Conservation (phyloP, 352 stramenopile genomes). For the Phytophthora hybrid region DNA sequence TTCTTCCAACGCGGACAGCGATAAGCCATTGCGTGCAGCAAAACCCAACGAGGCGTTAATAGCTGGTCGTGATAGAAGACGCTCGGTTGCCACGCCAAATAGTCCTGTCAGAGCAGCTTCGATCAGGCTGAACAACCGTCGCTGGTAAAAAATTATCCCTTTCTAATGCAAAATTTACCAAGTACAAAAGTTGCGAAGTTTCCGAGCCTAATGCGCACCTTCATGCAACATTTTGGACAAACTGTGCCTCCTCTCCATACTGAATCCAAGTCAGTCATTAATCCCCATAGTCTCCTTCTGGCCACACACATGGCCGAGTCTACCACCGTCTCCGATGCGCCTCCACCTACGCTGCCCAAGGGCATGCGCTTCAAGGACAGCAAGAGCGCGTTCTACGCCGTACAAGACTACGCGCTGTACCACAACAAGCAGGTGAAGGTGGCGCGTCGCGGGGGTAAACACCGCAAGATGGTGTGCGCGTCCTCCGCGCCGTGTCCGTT, state of each 20-base stretch:
- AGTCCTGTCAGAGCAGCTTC: constrained; percentile 12
- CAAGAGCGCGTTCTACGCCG: constrained; percentile 57
- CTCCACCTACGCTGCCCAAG: constrained; percentile 37
- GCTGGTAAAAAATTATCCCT: constrained; percentile 1
- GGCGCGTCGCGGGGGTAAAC: constrained; percentile 62
- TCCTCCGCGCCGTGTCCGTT: constrained; percentile 55
- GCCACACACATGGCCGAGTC: not conserved
- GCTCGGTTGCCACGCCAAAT: constrained; percentile 21
- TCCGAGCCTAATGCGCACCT: too few relatives aligned
- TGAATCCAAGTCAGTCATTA: not conserved
- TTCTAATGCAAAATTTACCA: too few relatives aligned
- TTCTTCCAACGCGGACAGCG: constrained; percentile 3
- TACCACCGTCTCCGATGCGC: not conserved
- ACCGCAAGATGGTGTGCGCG: constrained; percentile 62
- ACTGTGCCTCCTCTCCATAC: constrained; percentile 1
- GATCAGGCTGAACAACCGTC: not conserved
- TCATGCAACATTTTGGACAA: constrained; percentile 1
- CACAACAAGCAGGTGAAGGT: constrained; percentile 69
- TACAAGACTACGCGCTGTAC: constrained; percentile 72
- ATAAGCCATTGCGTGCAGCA: constrained; percentile 25
- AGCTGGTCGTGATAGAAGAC: constrained; percentile 18
- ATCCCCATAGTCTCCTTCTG: not conserved
- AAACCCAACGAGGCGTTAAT: constrained; percentile 34
- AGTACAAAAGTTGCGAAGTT: too few relatives aligned
- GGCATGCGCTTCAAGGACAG: constrained; percentile 61